Conservation (phyloP, 345 rosid species). For the Aquilaria yunnanensis region DNA sequence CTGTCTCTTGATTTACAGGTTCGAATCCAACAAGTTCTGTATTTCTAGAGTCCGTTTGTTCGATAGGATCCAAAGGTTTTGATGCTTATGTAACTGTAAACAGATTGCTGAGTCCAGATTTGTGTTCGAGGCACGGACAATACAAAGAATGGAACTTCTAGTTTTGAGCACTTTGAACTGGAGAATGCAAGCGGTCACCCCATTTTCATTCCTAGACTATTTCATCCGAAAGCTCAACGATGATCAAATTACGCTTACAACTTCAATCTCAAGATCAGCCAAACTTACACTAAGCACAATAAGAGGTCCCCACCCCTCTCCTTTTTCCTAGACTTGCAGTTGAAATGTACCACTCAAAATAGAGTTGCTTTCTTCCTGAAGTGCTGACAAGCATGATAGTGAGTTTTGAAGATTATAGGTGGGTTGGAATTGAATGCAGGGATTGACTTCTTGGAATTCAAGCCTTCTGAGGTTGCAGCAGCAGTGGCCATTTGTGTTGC, state of each 20-base stretch:
- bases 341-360: conserved; percentile 11
- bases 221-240: conserved; percentile 50
- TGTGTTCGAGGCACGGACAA: conserved; percentile 60
- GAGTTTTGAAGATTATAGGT: conserved; percentile 27
- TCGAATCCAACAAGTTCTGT: not conserved
- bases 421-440: conserved; percentile 57
- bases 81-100: not conserved
- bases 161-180: conserved; percentile 57
- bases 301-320: conserved; percentile 30
- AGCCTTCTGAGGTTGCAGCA: conserved; percentile 80
- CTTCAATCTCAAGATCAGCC: conserved; percentile 34
- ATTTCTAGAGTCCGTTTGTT: not conserved
- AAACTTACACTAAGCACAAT: conserved; percentile 39
- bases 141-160: conserved; percentile 73
- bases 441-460: conserved; percentile 61
- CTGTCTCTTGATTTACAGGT: conserved; percentile 65
- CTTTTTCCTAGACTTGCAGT: not conserved
- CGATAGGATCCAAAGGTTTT: not conserved
- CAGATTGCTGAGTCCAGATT: conserved; percentile 52
- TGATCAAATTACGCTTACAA: conserved; percentile 25
- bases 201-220: conserved; percentile 56
- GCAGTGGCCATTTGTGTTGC: conserved; percentile 55
- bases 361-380: conserved; percentile 9
- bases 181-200: conserved; percentile 79
- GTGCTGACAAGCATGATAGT: conserved; percentile 5